Evolutionary conservation across 2,329 filamentous ascomycete species (phyloP).

Genomic region (Fusarium sp.): DNA sequence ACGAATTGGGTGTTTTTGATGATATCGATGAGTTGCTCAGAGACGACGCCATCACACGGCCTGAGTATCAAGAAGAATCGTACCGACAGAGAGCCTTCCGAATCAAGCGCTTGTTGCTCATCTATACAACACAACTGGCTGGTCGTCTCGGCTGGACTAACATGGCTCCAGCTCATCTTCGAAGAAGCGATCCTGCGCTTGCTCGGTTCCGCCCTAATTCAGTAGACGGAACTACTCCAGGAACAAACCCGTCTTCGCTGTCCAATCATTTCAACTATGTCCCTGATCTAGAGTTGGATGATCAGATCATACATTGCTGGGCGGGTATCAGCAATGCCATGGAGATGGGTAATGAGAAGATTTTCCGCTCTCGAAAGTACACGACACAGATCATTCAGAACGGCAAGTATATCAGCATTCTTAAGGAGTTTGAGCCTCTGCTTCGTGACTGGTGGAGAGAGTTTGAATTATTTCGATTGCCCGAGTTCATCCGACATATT

Average conservation of each 20-base stretch:
- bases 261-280: constrained; percentile 76
- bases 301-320: constrained; percentile 89
- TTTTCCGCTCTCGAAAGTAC: constrained; percentile 89
- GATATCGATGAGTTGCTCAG: constrained; percentile 81
- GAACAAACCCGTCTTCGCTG: constrained; percentile 69
- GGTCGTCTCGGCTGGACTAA: constrained; percentile 93
- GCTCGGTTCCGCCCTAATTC: constrained; percentile 65
- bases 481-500: constrained; percentile 79
- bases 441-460: constrained; percentile 84
- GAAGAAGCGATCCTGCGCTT: constrained; percentile 71
- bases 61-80: constrained; percentile 80
- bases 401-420: constrained; percentile 84
- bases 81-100: constrained; percentile 85
- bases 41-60: constrained; percentile 70
- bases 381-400: constrained; percentile 91
- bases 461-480: constrained; percentile 82
- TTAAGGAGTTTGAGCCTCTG: constrained; percentile 86
- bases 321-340: constrained; percentile 93
- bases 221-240: constrained; percentile 71
- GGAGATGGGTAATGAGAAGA: constrained; percentile 88
- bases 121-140: constrained; percentile 95
- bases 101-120: constrained; percentile 87
- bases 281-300: constrained; percentile 75
- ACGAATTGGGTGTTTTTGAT: constrained; percentile 96
- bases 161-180: constrained; percentile 83